Evolutionary conservation across 208 protist genomes (phyloP).

Genomic region (Trypanosoma mega): DNA sequence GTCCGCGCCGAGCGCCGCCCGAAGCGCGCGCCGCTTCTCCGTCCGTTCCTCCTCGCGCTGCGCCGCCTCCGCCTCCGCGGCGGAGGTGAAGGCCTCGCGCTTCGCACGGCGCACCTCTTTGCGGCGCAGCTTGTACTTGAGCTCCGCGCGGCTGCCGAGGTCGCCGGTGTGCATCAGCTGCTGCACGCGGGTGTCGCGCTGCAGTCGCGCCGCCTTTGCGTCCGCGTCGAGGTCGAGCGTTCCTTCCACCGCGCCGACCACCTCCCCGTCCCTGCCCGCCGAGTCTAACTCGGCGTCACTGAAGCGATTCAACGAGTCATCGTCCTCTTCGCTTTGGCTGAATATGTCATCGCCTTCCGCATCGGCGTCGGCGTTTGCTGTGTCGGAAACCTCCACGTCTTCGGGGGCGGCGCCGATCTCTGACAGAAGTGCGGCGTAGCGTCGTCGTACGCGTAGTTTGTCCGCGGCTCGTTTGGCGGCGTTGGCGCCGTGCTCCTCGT

Average conservation of each 20-base stretch:
- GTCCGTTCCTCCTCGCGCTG: slow-evolving; percentile 37
- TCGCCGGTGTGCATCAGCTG: slow-evolving; percentile 63
- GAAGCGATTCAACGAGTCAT: slow-evolving; percentile 79
- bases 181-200: slow-evolving; percentile 59
- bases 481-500: slow-evolving; percentile 16
- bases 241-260: slow-evolving; percentile 68
- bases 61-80: slow-evolving; percentile 59
- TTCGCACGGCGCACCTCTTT: slow-evolving; percentile 88
- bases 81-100: slow-evolving; percentile 65
- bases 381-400: slow-evolving; percentile 22
- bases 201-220: slow-evolving; percentile 64
- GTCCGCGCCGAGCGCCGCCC: slow-evolving; percentile 46
- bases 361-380: slow-evolving; percentile 4
- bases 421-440: slow-evolving; percentile 81
- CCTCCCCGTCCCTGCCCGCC: slow-evolving; percentile 25
- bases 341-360: slow-evolving; percentile 27
- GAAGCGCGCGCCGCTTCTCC: slow-evolving; percentile 50
- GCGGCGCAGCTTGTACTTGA: slow-evolving; percentile 85
- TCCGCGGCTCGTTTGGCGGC: slow-evolving; percentile 29
- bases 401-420: slow-evolving; percentile 77
- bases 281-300: slow-evolving; percentile 72
- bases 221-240: slow-evolving; percentile 85
- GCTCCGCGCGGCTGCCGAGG: slow-evolving; percentile 64
- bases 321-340: slow-evolving; percentile 43
- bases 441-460: slow-evolving; percentile 62